Base-by-base conservation (phyloP, 2,329 filamentous ascomycete genomes). In the Microthyrium microscopicum region DNA sequence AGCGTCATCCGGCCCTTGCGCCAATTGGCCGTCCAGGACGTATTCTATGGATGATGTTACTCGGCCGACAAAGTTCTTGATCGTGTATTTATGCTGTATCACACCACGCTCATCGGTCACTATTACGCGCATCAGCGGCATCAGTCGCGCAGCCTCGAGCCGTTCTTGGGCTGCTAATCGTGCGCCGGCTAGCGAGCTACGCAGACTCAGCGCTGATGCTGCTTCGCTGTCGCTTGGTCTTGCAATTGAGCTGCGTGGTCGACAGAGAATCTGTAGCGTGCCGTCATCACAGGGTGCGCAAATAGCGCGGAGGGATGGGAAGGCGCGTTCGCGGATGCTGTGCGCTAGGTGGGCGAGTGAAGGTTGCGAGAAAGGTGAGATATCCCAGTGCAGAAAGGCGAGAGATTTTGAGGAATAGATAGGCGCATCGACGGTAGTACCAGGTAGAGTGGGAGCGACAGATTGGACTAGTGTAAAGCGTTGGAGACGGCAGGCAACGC, bases 281-380 rank as follows among this genome's bases (percentile, higher is more conserved):
- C 77, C 79, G 4, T 79, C 68, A 2, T 75, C 67, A 37, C 70
- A 70, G 2, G 77, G 79, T 0, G 70, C 61, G 34, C 78, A 69
- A 13, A 84, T 54, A 2, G 48, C 56, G 7, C 56, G 58, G 7
- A 85, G 61, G 1, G 55, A 49, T 0, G 79, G 78, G 45, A 85
- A 80, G 0, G 70, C 71, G 4, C 57, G 56, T 2, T 66, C 62
- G 4, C 53, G 52, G 41, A 84, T 78, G 44, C 71, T 72, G 37
- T 61, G 60, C 1, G 75, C 70, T 5, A 84, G 60, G 29, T 77
- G 68, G 4, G 64, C 60, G 32, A 77, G 74, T 1, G 75, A 70
- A 5, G 57, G 49, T 9, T 59, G 56, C n/a, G n/a, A n/a, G 22
- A 62, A 57, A 26, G 62, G 56, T 19, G 69, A 66, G 18, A 81